These are phyloP conservation scores for Starmerella floris DNA, from an alignment of 805 yeast genomes.

Conservation along the genomic window DNA sequence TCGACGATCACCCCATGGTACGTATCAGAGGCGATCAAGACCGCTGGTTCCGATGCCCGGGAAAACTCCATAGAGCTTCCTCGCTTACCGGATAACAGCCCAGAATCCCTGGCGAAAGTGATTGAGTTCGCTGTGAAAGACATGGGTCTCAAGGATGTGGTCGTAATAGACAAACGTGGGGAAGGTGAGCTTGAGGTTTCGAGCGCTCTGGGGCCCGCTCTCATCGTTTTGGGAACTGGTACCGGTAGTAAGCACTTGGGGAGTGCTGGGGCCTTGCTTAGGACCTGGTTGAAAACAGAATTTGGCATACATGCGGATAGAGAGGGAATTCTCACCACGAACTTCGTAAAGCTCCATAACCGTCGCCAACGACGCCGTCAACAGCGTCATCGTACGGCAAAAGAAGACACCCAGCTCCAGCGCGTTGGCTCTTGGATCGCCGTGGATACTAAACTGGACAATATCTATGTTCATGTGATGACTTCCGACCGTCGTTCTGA, in stretches of 20 bases:
- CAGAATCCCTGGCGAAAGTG: slow-evolving; percentile 36
- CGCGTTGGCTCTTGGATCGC: slow-evolving; percentile 63
- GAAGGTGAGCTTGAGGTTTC: slow-evolving; percentile 17
- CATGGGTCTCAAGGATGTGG: slow-evolving; percentile 52
- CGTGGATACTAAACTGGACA: slow-evolving; percentile 52
- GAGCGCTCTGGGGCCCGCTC: slow-evolving; percentile 31
- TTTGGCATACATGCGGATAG: slow-evolving; percentile 36
- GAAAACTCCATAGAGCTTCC: slow-evolving; percentile 32
- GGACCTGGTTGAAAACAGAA: slow-evolving; percentile 43
- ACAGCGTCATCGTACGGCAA: slow-evolving; percentile 34
- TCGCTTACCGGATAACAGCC: slow-evolving; percentile 45
- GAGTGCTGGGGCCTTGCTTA: slow-evolving; percentile 51
- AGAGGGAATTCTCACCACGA: slow-evolving; percentile 60
- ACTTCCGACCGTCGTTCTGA: slow-evolving; percentile 55
- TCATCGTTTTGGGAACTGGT: slow-evolving; percentile 60
- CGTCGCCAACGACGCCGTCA: slow-evolving; percentile 40
- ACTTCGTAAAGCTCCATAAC: slow-evolving; percentile 38
- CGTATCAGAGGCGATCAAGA: slow-evolving; percentile 28
- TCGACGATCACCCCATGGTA: slow-evolving; percentile 44
- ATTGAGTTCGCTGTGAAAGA: slow-evolving; percentile 40
- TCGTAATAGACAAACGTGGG: slow-evolving; percentile 49
- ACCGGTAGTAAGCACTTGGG: slow-evolving; percentile 62
- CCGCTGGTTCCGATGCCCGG: slow-evolving; percentile 17
- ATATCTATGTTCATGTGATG: slow-evolving; percentile 56
- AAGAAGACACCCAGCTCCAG: slow-evolving; percentile 26